These are phyloP conservation scores for Rhynchosporium graminicola DNA, from an alignment of 2,329 filamentous ascomycete species.

Conservation along the genomic window DNA sequence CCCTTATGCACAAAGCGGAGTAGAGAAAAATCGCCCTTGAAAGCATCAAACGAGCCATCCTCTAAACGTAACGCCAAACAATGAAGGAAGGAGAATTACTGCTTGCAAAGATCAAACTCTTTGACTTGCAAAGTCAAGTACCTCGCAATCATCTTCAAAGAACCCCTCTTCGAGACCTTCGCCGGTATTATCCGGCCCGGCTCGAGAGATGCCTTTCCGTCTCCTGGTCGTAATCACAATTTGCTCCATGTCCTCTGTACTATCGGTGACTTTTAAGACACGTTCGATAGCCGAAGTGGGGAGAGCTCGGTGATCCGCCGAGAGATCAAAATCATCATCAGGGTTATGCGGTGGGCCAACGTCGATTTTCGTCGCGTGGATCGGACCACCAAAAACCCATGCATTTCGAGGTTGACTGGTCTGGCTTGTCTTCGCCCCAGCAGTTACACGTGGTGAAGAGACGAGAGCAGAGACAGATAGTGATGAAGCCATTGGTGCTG, in stretches of 20 bases:
- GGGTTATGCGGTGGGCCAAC: constrained; percentile 49
- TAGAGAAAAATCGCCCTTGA: constrained; percentile 16
- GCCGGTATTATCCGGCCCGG: constrained; percentile 44
- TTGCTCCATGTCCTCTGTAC: constrained; percentile 61
- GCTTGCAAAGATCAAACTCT: constrained; percentile 49
- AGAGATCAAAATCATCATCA: constrained; percentile 53
- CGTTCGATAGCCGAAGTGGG: constrained; percentile 66
- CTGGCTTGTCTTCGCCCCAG: constrained; percentile 13
- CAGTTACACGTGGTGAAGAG: constrained; percentile 31
- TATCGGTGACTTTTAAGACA: constrained; percentile 55
- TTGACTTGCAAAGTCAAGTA: constrained; percentile 82
- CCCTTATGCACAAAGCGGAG: constrained; percentile 23
- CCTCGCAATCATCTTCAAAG: constrained; percentile 91
- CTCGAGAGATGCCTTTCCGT: constrained; percentile 58
- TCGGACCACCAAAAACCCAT: constrained; percentile 63
- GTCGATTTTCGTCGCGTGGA: constrained; percentile 54
- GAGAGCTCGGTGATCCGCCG: constrained; percentile 56
- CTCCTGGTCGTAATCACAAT: constrained; percentile 81
- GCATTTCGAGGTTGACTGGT: constrained; percentile 26
- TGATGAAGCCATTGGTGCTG: constrained; percentile 20
- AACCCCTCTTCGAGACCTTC: constrained; percentile 72
- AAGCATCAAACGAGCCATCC: constrained; percentile 23
- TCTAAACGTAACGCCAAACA: constrained; percentile 19
- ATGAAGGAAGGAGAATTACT: constrained; percentile 9
- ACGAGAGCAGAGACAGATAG: constrained; percentile 35